Evolutionary conservation across 495 filamentous ascomycete genomes (phyloP).

Genomic region (Hypoxylon rickii): DNA sequence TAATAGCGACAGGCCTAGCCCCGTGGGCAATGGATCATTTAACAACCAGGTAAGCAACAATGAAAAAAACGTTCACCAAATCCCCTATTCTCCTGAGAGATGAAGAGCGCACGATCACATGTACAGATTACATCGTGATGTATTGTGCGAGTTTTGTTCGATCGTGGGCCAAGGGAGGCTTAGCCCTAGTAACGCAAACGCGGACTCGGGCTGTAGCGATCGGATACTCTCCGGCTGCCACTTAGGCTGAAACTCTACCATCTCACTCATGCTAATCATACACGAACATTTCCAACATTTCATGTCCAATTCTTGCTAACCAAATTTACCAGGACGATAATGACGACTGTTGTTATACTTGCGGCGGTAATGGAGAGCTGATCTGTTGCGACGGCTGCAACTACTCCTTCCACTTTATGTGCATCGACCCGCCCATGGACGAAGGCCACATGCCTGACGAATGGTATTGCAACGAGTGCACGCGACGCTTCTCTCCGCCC

Average conservation of each 20-base stretch:
- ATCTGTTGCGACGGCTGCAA: conserved; percentile 92
- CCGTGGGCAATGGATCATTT: conserved; percentile 47
- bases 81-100: neutral
- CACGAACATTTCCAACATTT: neutral
- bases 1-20: conserved; percentile 55
- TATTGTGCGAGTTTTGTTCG: conserved; percentile 23
- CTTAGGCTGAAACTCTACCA: conserved; percentile 30
- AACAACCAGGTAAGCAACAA: conserved; percentile 48
- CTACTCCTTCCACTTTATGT: conserved; percentile 83
- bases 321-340: conserved; percentile 67
- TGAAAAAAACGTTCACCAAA: neutral
- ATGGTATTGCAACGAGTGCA: conserved; percentile 85
- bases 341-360: conserved; percentile 84
- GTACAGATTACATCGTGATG: neutral
- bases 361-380: conserved; percentile 78
- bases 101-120: too few relatives aligned
- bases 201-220: conserved; percentile 28
- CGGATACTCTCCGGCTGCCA: conserved; percentile 32
- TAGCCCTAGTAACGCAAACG: conserved; percentile 27
- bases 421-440: conserved; percentile 77
- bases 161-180: conserved; percentile 28
- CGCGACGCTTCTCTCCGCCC: conserved; percentile 41
- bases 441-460: conserved; percentile 68
- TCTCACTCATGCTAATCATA: conserved; percentile 10
- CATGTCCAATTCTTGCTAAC: conserved; percentile 25